A percentile compares a stretch with the other conserved stretches of the same genome.
Evolutionary conservation across 306 rosid genomes (phyloP).

Genomic region (Bauhinia variegata): DNA sequence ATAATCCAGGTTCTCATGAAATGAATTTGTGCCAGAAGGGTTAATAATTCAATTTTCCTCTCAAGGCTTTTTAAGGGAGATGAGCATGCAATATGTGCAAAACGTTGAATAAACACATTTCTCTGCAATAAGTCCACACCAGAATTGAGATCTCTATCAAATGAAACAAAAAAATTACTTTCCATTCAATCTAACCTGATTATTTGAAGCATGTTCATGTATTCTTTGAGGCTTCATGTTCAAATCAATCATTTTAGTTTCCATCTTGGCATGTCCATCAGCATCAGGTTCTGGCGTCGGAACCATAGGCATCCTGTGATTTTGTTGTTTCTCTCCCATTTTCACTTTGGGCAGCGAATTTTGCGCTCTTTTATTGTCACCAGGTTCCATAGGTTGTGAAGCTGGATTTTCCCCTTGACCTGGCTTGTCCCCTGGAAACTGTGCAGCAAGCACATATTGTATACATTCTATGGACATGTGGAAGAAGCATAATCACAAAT

Average conservation of each 20-base stretch:
- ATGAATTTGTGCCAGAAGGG: not conserved
- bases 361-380: constrained; percentile 59
- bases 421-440: constrained; percentile 96
- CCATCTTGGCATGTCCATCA: constrained; percentile 68
- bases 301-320: constrained; percentile 58
- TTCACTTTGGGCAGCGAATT: constrained; percentile 52
- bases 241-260: constrained; percentile 85
- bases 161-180: constrained; percentile 5
- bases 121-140: constrained; percentile 11
- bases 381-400: constrained; percentile 54
- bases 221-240: constrained; percentile 88
- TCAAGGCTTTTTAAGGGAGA: not conserved
- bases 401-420: constrained; percentile 46
- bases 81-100: constrained; percentile 10
- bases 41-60: not conserved
- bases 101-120: not conserved
- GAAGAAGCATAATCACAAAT: constrained; percentile 24
- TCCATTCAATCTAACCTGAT: constrained; percentile 62
- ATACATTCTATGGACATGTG: constrained; percentile 12
- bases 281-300: constrained; percentile 51
- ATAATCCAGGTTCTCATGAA: constrained; percentile 5
- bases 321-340: constrained; percentile 65
- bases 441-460: constrained; percentile 36
- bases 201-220: constrained; percentile 81
- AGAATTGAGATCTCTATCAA: constrained; percentile 11